phyloP scores from a whole-genome alignment of 768 basidiomycete species.

The Leccinum subgranulosum region DNA sequence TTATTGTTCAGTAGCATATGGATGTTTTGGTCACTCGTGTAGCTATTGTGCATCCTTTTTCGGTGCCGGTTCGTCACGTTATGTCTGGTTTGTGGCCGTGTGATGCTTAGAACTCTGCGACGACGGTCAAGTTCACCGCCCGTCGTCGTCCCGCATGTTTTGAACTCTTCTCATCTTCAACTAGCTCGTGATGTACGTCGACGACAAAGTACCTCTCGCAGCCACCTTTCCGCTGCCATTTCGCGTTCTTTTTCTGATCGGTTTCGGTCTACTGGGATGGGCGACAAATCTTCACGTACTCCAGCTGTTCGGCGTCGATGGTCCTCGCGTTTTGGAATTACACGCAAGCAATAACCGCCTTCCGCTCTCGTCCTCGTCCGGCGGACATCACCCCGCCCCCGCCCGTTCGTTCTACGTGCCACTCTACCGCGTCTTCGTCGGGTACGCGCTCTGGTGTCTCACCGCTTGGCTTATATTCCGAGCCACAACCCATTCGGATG shows the following conservation, averaged over 20 bases:
- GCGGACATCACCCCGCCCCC: slow-evolving; percentile 22
- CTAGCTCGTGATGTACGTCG: slow-evolving; percentile 30
- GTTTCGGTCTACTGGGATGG: slow-evolving; percentile 85
- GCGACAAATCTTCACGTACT: slow-evolving; percentile 91
- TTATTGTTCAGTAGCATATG: too few species aligned
- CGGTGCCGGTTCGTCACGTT: too few species aligned
- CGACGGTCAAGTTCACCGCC: background rate
- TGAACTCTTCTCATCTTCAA: background rate
- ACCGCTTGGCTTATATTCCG: slow-evolving; percentile 70
- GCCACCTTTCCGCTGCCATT: slow-evolving; percentile 85
- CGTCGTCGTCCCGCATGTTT: slow-evolving; percentile 1
- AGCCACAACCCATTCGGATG: slow-evolving; percentile 53
- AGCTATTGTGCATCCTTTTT: too few species aligned
- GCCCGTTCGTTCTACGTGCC: slow-evolving; percentile 47
- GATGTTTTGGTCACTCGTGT: too few species aligned
- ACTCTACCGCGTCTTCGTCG: slow-evolving; percentile 63
- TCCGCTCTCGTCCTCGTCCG: slow-evolving; percentile 19
- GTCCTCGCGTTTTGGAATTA: slow-evolving; percentile 66
- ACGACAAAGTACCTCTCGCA: slow-evolving; percentile 46
- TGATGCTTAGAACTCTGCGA: too few species aligned
- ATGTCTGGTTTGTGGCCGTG: too few species aligned
- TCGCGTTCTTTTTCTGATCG: slow-evolving; percentile 77
- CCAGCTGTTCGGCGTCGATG: slow-evolving; percentile 70
- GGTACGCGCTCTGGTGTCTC: slow-evolving; percentile 60
- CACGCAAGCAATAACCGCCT: slow-evolving; percentile 12